Base-by-base conservation (phyloP, 805 yeast genomes). In the Cyberlindnera euphorbiiphila region DNA sequence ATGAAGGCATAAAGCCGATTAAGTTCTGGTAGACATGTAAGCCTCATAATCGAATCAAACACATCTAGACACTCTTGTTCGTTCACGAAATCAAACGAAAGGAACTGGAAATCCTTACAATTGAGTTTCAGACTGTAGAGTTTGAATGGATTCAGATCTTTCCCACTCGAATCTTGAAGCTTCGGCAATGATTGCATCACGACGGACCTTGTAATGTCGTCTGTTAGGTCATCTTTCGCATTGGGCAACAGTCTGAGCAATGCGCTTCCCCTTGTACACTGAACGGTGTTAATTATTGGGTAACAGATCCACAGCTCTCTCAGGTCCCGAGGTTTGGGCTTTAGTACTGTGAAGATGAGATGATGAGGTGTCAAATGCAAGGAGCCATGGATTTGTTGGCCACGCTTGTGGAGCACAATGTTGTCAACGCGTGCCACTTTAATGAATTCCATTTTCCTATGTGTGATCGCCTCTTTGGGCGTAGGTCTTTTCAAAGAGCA, bases 221-320 rank as follows among this genome's bases (percentile, higher is more conserved):
- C 48, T 22, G n/a, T 17, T 26, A 2, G 36, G 17, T 28, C 36
- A n/a, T 38, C 43, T 9, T 30, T 34, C 4, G 25, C 42, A 14
- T 25, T 36, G 25, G 17, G 36, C 21, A 47, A 47, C 36, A 52
- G 45, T 30, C 50, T 52, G 33, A 58, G 45, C 35, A 59, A 51
- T 0, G 46, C 78, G 64, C 37, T 82, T 59, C 45, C 89, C 74
- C 59, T 43, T 74, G 64, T 57, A 76, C 48, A 72, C 11, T 39
- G 13, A 5, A 42, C 50, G 9, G 45, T 73, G 1, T 82, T 76
- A 32, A 89, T 78, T 45, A 88, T 75, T 1, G 97, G 96, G 59
- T 87, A 91, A 42, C 95, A 83, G 21, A 87, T 72, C 98, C 98
- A 93, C 21, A 86, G 74, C 58, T 93, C 98, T 40, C 78, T 66